Evolutionary conservation across 805 yeast species (phyloP).

Genomic region (Metschnikowia noctiluminum): DNA sequence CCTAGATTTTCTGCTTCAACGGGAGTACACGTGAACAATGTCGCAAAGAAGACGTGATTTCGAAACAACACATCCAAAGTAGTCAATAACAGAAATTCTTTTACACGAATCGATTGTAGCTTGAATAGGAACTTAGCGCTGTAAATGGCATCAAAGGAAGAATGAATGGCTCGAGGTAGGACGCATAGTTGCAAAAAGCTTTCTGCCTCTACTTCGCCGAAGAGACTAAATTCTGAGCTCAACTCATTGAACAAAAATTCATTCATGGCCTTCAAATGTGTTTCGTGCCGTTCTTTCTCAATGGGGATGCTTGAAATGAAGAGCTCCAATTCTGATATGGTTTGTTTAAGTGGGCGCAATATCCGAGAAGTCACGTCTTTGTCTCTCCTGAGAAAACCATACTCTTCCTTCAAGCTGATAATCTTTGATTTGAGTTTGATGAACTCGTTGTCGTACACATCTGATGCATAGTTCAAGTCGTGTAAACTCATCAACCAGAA

Average conservation of each 20-base stretch:
- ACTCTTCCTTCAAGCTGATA: conserved; percentile 33
- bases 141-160: conserved; percentile 79
- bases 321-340: conserved; percentile 21
- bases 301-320: conserved; percentile 27
- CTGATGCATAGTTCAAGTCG: conserved; percentile 58
- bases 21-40: conserved; percentile 68
- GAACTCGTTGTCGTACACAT: conserved; percentile 48
- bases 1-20: conserved; percentile 82
- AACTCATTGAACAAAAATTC: conserved; percentile 41
- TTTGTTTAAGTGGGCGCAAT: conserved; percentile 25
- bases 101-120: conserved; percentile 37
- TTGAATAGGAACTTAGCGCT: conserved; percentile 57
- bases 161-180: conserved; percentile 72
- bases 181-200: conserved; percentile 60
- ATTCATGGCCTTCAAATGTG: conserved; percentile 35
- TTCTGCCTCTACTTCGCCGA: background rate
- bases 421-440: conserved; percentile 36
- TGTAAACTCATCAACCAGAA: conserved; percentile 77
- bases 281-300: conserved; percentile 46
- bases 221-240: conserved; percentile 11
- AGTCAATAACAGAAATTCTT: conserved; percentile 36
- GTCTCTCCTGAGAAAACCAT: conserved; percentile 28
- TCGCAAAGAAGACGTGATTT: conserved; percentile 47
- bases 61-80: conserved; percentile 48
- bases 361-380: conserved; percentile 13